Percentiles rank a stretch among this genome's conserved stretches.
Conservation (phyloP, 1,284 basidiomycete species). For the Leccinum subrobustum region DNA sequence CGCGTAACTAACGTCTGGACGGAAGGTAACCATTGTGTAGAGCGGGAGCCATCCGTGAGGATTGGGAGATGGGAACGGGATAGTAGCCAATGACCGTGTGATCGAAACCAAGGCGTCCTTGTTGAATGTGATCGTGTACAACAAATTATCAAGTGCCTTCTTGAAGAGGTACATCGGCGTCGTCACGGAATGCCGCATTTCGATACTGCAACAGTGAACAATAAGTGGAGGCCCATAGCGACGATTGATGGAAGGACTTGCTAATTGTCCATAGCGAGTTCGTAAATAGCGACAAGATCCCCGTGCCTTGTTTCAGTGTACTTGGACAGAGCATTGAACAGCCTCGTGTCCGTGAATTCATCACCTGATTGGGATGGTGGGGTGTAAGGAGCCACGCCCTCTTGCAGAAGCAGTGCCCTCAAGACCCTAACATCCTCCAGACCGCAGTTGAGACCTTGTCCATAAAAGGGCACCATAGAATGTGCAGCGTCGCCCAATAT, state of each 20-base stretch:
- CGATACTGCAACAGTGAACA: slow-evolving; percentile 55
- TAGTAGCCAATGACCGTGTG: slow-evolving; percentile 41
- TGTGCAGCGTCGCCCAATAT: slow-evolving; percentile 95
- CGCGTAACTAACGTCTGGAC: slow-evolving; percentile 89
- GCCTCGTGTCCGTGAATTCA: slow-evolving; percentile 47
- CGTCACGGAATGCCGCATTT: slow-evolving; percentile 93
- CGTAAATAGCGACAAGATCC: slow-evolving; percentile 87
- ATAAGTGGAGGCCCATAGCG: slow-evolving; percentile 23
- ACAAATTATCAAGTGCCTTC: slow-evolving; percentile 76
- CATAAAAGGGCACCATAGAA: slow-evolving; percentile 98
- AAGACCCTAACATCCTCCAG: slow-evolving; percentile 96
- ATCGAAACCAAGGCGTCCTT: slow-evolving; percentile 42
- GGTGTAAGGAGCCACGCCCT: slow-evolving; percentile 52
- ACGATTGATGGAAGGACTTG: slow-evolving; percentile 44
- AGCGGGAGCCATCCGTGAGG: slow-evolving; percentile 86
- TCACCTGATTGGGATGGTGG: slow-evolving; percentile 35
- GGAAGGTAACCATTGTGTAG: slow-evolving; percentile 97
- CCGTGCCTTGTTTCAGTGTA: slow-evolving; percentile 84
- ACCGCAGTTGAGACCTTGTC: slow-evolving; percentile 97
- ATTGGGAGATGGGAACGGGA: slow-evolving; percentile 53
- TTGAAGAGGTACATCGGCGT: slow-evolving; percentile 80
- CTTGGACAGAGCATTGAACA: slow-evolving; percentile 66
- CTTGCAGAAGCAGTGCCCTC: slow-evolving; percentile 69
- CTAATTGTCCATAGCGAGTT: slow-evolving; percentile 96
- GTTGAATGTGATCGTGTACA: slow-evolving; percentile 61